These are phyloP conservation scores for Blastobotrys malaysiensis DNA, from an alignment of 1,139 yeast genomes.

Conservation along the genomic window DNA sequence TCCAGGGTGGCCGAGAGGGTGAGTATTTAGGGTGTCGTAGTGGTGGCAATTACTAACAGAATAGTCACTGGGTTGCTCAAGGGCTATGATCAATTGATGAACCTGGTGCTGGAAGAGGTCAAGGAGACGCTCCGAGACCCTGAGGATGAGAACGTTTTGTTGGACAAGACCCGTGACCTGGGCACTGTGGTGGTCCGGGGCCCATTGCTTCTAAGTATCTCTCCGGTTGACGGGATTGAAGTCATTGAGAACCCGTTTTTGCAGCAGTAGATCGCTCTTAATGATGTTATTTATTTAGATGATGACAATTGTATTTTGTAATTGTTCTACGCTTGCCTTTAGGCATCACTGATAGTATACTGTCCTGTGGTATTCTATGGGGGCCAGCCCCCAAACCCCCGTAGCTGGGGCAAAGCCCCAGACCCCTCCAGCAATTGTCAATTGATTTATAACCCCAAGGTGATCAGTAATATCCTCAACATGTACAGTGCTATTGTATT, in stretches of 20 bases:
- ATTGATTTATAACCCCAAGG: too few relatives aligned
- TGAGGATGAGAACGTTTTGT: slow-evolving; percentile 49
- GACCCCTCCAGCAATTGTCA: neutral
- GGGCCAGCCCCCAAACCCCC: neutral
- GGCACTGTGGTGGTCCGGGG: slow-evolving; percentile 86
- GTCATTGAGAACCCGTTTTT: slow-evolving; percentile 67
- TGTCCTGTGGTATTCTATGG: neutral
- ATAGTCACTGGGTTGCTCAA: slow-evolving; percentile 66
- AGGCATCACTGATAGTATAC: neutral
- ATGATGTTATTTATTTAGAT: neutral
- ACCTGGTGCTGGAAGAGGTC: slow-evolving; percentile 82
- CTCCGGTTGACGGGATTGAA: slow-evolving; percentile 82
- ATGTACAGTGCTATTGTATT: too few relatives aligned
- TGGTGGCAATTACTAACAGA: neutral
- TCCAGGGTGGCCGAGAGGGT: slow-evolving; percentile 74
- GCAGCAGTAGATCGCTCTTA: slow-evolving; percentile 10
- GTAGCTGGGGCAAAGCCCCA: neutral
- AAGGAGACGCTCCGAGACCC: slow-evolving; percentile 54
- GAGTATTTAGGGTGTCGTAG: neutral
- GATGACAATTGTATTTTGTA: neutral
- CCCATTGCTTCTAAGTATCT: slow-evolving; percentile 69
- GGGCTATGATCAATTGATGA: slow-evolving; percentile 92
- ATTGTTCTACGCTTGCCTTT: neutral
- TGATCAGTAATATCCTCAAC: too few relatives aligned
- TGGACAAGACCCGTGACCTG: slow-evolving; percentile 52